These are phyloP conservation scores for Euryodendron excelsum DNA, from an alignment of 148 eudicot species.

Conservation along the genomic window DNA sequence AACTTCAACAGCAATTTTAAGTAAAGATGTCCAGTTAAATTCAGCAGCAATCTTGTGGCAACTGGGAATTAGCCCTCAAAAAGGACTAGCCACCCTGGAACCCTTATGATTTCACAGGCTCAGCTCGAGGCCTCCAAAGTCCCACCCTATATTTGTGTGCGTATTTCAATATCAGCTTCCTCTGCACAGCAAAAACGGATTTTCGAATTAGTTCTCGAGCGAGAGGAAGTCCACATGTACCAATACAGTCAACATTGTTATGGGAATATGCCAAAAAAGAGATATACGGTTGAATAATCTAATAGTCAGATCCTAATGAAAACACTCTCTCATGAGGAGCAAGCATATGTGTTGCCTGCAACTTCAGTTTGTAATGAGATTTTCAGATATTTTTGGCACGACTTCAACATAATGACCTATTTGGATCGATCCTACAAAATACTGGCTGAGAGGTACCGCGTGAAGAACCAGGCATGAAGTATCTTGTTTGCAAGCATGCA, in stretches of 20 bases:
- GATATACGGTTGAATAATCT: too few relatives aligned
- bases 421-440: not conserved
- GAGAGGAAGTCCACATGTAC: not conserved
- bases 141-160: slow-evolving; percentile 23
- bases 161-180: slow-evolving; percentile 26
- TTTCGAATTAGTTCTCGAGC: not conserved
- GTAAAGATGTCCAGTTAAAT: not conserved
- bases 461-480: not conserved
- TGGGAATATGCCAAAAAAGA: not conserved
- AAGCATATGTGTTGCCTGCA: not conserved
- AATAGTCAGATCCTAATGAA: not conserved
- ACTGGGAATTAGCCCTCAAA: not conserved
- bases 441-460: not conserved
- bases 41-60: not conserved
- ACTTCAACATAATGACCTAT: not conserved
- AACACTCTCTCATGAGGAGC: not conserved
- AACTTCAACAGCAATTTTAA: not conserved
- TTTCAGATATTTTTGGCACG: not conserved
- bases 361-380: not conserved
- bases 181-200: slow-evolving; percentile 7
- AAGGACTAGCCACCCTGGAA: not conserved
- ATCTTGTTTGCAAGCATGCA: not conserved
- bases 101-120: slow-evolving; percentile 14
- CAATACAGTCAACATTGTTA: not conserved
- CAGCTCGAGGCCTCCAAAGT: slow-evolving; percentile 26